Conservation (phyloP, 768 basidiomycete species). For the Lyophyllum shimeji region DNA sequence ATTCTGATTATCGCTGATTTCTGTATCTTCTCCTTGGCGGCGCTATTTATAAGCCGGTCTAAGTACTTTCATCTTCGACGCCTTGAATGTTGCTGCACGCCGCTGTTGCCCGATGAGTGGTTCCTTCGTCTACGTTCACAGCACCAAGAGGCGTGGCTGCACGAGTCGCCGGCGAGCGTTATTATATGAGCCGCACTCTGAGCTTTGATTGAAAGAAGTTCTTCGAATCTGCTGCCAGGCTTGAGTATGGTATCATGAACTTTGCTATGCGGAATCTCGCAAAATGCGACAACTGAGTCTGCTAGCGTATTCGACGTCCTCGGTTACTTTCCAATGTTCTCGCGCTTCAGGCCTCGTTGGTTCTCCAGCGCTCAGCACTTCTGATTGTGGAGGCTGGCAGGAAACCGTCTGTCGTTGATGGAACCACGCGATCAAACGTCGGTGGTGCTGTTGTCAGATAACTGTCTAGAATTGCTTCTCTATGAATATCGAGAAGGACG, state of each 20-base stretch:
- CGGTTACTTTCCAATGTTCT: neutral
- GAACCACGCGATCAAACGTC: constrained; percentile 6
- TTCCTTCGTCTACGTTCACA: neutral
- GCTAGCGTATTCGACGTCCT: neutral
- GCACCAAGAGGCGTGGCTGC: neutral
- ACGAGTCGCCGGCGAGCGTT: neutral
- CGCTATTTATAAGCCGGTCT: neutral
- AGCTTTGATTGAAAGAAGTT: constrained; percentile 12
- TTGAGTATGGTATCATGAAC: neutral
- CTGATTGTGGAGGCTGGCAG: constrained; percentile 3
- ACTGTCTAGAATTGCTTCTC: too few species aligned
- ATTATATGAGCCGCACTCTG: neutral
- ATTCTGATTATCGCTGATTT: neutral
- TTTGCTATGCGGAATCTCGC: neutral
- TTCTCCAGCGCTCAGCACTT: neutral
- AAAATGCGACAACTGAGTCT: neutral
- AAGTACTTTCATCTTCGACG: neutral
- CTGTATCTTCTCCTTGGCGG: neutral
- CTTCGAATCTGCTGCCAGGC: neutral
- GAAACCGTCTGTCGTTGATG: neutral
- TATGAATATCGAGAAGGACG: too few species aligned
- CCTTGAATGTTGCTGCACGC: too few species aligned
- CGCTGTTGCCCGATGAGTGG: neutral
- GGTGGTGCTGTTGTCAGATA: neutral
- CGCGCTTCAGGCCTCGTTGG: neutral